Conservation (phyloP, 192 early-diverging fungal species). For the Phycomyces blakesleeanus region DNA sequence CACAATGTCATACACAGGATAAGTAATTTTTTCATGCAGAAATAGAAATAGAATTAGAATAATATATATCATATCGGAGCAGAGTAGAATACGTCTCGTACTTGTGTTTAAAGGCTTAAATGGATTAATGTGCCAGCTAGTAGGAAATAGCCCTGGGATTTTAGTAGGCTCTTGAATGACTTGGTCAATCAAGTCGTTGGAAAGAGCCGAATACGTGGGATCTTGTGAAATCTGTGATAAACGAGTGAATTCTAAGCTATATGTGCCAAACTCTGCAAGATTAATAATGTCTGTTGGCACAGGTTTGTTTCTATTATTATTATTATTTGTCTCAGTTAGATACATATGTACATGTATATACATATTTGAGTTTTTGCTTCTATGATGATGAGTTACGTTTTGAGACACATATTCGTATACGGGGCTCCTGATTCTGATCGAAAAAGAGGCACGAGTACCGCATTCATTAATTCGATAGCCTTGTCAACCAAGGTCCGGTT, state of each 20-base stretch:
- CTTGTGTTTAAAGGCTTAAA: conserved; percentile 8
- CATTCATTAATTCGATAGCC: conserved; percentile 61
- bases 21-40: background rate
- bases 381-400: conserved; percentile 13
- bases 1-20: background rate
- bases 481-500: conserved; percentile 61
- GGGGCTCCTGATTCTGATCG: conserved; percentile 60
- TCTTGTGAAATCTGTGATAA: conserved; percentile 71
- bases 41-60: too few relatives aligned
- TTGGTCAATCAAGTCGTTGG: conserved; percentile 44
- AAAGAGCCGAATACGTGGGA: conserved; percentile 53
- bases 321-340: background rate
- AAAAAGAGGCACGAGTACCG: conserved; percentile 69
- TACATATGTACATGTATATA: background rate
- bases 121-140: conserved; percentile 37
- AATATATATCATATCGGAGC: too few relatives aligned
- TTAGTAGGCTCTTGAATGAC: conserved; percentile 38
- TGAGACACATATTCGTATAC: conserved; percentile 52
- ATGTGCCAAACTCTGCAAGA: conserved; percentile 67
- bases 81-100: background rate
- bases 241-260: conserved; percentile 79
- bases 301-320: conserved; percentile 13
- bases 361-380: background rate
- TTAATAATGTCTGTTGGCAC: conserved; percentile 7
- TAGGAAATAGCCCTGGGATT: conserved; percentile 55